Evolutionary conservation across 192 early-diverging fungal genomes (phyloP), one percentile per base, ranked within the genome.

Genomic region (Glomus cerebriforme): DNA sequence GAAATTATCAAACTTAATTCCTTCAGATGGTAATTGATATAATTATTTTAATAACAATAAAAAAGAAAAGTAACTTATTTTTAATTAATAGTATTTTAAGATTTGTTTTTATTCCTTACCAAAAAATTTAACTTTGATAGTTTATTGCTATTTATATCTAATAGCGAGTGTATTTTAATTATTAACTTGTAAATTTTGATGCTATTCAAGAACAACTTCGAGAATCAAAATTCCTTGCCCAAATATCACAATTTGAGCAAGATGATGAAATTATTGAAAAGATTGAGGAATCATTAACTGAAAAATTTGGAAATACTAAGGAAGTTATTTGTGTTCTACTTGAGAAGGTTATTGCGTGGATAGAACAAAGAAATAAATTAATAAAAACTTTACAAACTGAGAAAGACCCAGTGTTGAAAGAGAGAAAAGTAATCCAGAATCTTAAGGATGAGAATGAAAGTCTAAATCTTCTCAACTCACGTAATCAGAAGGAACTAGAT

Each of bases 21-120:
- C 19, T 67, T 67, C 65, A 34, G 32, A 67, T 35, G 65, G 65
- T 67, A 67, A 54, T 54, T 54, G 19, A 6, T 19, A 54, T 54
- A 54, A 54, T 54, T 4, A 47, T 19, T 54, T 5, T 54, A 19
- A 17, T 54, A 4, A 19, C 5, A 22, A 19, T 19, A 19, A 39
- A 39, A 39, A 9, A 39, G 9, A 7, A 39, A 39, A 39, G 19
- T 54, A 19, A 54, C 17, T 19, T 19, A 3, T 54, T 54, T 54
- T 3, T 54, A 54, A 15, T 54, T 54, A 54, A 13, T 54, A 54
- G 15, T 54, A n/a, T 13, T 22, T 54, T 22, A 54, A 54, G 19
- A 19, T 54, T 22, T 54, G 15, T 54, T 19, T 49, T 19, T 54
- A 22, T 54, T 17, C 22, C 19, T 54, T 54, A 54, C 13, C n/a